Evolutionary conservation across 2,329 filamentous ascomycete genomes (phyloP).

Genomic region (Venturia asperata): DNA sequence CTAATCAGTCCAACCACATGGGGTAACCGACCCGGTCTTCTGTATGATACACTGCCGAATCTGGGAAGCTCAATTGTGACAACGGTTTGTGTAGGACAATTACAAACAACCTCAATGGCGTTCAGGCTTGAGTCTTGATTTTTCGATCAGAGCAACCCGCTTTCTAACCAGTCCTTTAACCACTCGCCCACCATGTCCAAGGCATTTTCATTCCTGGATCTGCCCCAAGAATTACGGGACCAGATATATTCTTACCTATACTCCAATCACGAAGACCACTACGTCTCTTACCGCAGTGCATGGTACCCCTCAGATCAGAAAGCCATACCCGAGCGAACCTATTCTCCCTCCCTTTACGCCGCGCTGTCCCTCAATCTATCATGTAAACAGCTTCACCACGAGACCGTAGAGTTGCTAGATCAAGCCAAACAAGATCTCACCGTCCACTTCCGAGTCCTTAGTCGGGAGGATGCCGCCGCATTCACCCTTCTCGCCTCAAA

Average conservation of each 20-base stretch:
- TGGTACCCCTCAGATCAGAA: conserved; percentile 2
- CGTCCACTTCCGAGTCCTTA: too few relatives aligned
- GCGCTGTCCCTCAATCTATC: conserved; percentile 1
- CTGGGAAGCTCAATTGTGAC: neutral
- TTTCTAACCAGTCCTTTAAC: neutral
- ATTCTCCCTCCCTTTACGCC: conserved; percentile 4
- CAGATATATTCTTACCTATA: neutral
- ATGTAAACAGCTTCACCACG: conserved; percentile 7
- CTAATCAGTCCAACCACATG: neutral
- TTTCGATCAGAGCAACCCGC: neutral
- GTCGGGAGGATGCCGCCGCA: too few relatives aligned
- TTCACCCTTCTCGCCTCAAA: conserved; percentile 5
- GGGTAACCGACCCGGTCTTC: neutral
- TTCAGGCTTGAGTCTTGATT: neutral
- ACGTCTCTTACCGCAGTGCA: conserved; percentile 1
- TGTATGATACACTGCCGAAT: neutral
- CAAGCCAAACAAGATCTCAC: conserved; percentile 5
- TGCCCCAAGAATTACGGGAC: conserved; percentile 4
- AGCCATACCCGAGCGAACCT: conserved; percentile 3
- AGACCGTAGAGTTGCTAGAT: neutral
- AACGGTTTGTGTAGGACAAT: too few relatives aligned
- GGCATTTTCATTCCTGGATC: neutral
- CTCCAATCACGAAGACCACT: neutral
- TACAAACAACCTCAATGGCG: too few relatives aligned
- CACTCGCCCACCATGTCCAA: neutral